Evolutionary conservation across 1,284 basidiomycete species (phyloP), one percentile per base, ranked within the genome.

Genomic region (Grifola frondosa): DNA sequence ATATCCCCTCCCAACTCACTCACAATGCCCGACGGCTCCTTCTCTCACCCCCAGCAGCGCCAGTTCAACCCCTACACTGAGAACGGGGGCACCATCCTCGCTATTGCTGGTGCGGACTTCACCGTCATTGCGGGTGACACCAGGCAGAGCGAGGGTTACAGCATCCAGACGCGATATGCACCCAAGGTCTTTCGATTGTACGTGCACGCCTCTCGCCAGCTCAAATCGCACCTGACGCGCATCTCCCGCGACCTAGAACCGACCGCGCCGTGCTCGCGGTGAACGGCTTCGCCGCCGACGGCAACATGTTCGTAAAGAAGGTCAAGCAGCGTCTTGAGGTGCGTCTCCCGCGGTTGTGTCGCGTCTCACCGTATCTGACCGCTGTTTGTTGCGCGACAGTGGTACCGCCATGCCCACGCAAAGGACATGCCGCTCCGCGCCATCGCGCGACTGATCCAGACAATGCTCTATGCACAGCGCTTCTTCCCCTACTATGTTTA

Each of bases 401-500:
- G 91, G 92, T 97, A 97, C 68, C 80, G 87, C 48, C 91, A 96
- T 64, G 91, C 91, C 13, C 94, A 97, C 68, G 80, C 90, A 50
- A 94, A 94, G 67, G 89, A 91, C 58, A 96, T 96, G 88, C 85
- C 90, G 19, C 76, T 97, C 33, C 86, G 87, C 54, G 84, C 92
- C 21, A 95, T 97, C 60, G 94, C 94, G 20, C 81, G 93, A 44
- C 75, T 97, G 59, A 93, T 97, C 44, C 94, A 97, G 66, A 95
- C 92, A 5, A 96, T 97, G 91, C 79, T 97, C 28, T 97, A 97
- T 61, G 85, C 80, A 35, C 84, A 89, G 53, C 84, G 94, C 42
- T 96, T 97, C 76, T 97, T 97, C 80, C 94, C 94, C 3, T 97
- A 88, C 76, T 97, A 95, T 65, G 88, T 95, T 30, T 93, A 91